phyloP scores from a whole-genome alignment of 179 eudicot genomes.

The Beta macrorhiza region DNA sequence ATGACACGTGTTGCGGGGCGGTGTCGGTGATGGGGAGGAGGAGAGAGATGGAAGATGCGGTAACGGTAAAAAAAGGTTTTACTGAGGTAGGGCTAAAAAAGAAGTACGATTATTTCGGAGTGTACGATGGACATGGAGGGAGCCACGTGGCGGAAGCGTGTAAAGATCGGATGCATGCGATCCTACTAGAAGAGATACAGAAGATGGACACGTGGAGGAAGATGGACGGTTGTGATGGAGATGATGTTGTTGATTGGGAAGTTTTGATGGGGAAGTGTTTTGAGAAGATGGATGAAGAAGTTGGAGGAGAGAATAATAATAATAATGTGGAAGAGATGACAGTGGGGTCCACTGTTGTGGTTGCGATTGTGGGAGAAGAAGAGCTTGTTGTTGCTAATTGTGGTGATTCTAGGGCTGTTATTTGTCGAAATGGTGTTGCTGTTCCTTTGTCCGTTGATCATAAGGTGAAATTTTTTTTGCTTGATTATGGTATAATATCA shows the following conservation, averaged over 20 bases:
- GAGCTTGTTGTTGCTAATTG: conserved; percentile 64
- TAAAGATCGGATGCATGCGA: conserved; percentile 39
- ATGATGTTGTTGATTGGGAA: conserved; percentile 36
- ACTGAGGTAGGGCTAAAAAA: neutral
- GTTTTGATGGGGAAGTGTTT: conserved; percentile 42
- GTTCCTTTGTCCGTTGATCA: conserved; percentile 58
- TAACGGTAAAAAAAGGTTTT: conserved; percentile 16
- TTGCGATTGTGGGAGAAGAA: conserved; percentile 45
- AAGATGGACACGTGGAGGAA: conserved; percentile 16
- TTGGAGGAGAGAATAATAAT: conserved; percentile 15
- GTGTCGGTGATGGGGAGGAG: conserved; percentile 58
- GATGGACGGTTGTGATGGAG: neutral
- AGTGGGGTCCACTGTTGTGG: conserved; percentile 59
- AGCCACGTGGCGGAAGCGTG: conserved; percentile 53
- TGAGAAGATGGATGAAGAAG: conserved; percentile 45
- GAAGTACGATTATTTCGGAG: conserved; percentile 41
- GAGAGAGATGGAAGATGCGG: conserved; percentile 61
- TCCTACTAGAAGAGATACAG: conserved; percentile 28
- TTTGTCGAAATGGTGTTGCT: conserved; percentile 43
- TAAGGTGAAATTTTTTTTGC: conserved; percentile 36
- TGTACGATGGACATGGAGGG: conserved; percentile 73
- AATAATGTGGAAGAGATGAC: conserved; percentile 29
- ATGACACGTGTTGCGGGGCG: conserved; percentile 31
- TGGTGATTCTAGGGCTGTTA: conserved; percentile 68
- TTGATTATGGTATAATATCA: too few relatives aligned